These are phyloP conservation scores for Coemansia sp. DNA, from an alignment of 192 early-diverging fungal species.

Conservation along the genomic window DNA sequence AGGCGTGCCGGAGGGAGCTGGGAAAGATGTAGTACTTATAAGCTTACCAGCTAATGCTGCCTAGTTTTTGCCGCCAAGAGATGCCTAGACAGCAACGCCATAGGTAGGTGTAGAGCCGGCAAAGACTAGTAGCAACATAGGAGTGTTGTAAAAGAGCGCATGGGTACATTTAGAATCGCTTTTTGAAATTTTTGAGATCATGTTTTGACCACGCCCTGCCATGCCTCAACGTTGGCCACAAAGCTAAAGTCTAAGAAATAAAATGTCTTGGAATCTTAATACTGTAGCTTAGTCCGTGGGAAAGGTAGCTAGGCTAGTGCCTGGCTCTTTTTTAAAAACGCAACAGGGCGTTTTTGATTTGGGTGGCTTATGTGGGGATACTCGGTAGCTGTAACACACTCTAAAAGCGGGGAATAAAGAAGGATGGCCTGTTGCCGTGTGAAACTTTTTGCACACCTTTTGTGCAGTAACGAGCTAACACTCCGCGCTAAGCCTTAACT, in stretches of 20 bases:
- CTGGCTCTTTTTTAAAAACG: not conserved
- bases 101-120: not conserved
- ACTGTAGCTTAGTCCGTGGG: not conserved
- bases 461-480: not conserved
- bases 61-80: not conserved
- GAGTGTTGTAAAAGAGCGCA: not conserved
- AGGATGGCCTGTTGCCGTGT: not conserved
- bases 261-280: not conserved
- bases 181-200: not conserved
- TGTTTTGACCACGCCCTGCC: not conserved
- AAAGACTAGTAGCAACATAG: not conserved
- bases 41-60: not conserved
- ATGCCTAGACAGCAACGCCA: not conserved
- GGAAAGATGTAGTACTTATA: not conserved
- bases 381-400: not conserved
- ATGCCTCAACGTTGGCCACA: not conserved
- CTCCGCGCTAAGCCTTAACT: not conserved
- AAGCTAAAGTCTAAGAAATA: not conserved
- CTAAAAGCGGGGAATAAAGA: not conserved
- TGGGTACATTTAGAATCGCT: slow-evolving; percentile 2
- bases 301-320: not conserved
- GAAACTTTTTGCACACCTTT: not conserved
- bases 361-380: not conserved
- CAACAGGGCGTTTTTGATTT: not conserved
- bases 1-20: not conserved